Evolutionary conservation across 345 rosid genomes (phyloP).

Genomic region (Bruguiera sexangula): DNA sequence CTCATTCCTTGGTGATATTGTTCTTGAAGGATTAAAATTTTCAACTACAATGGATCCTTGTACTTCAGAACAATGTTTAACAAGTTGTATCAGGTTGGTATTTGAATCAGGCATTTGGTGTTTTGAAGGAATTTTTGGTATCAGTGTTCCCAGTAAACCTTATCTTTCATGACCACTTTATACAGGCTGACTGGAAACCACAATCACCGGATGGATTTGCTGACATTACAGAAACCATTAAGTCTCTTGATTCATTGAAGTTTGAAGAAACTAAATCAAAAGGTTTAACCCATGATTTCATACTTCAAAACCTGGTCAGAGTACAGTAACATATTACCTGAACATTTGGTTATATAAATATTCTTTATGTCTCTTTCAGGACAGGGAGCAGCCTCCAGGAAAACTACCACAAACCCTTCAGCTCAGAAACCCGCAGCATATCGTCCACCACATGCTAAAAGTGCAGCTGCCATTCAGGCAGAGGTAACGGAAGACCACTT

Average conservation of each 20-base stretch:
- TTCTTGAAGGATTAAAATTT: slow-evolving; percentile 74
- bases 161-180: neutral
- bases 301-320: slow-evolving; percentile 6
- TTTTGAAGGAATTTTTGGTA: neutral
- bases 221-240: slow-evolving; percentile 66
- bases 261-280: slow-evolving; percentile 54
- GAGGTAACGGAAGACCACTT: slow-evolving; percentile 51
- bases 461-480: slow-evolving; percentile 73
- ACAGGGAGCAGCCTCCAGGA: slow-evolving; percentile 56
- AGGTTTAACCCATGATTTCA: slow-evolving; percentile 40
- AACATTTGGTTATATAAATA: slow-evolving; percentile 13
- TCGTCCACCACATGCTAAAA: slow-evolving; percentile 90
- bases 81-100: slow-evolving; percentile 78
- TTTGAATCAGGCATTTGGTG: neutral
- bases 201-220: slow-evolving; percentile 65
- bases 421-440: slow-evolving; percentile 79
- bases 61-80: slow-evolving; percentile 78
- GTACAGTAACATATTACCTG: neutral
- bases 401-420: slow-evolving; percentile 40
- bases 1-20: slow-evolving; percentile 9
- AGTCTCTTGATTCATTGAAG: slow-evolving; percentile 58
- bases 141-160: slow-evolving; percentile 2
- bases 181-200: slow-evolving; percentile 91
- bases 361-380: slow-evolving; percentile 30
- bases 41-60: slow-evolving; percentile 71